These are phyloP conservation scores for Tricholoma furcatifolium DNA, from an alignment of 768 basidiomycete species.

Conservation along the genomic window DNA sequence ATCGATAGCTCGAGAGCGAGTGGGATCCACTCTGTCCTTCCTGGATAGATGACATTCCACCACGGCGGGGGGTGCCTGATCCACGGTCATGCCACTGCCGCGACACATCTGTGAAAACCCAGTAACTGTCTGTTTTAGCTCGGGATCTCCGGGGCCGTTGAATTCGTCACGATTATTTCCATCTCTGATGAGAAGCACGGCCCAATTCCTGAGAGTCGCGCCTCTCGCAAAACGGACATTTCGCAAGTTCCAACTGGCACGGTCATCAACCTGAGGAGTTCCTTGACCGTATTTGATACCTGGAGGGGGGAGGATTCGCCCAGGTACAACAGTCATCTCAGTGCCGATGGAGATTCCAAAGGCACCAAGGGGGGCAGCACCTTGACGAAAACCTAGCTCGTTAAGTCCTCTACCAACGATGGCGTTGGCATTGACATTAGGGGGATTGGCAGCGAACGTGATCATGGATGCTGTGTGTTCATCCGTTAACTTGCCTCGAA, in stretches of 20 bases:
- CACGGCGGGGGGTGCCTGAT: constrained; percentile 32
- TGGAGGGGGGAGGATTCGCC: constrained; percentile 64
- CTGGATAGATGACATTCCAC: constrained; percentile 46
- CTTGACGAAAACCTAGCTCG: constrained; percentile 53
- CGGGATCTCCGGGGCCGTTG: constrained; percentile 46
- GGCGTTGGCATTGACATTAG: constrained; percentile 60
- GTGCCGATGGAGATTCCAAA: constrained; percentile 61
- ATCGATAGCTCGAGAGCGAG: constrained; percentile 47
- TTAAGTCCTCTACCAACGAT: constrained; percentile 65
- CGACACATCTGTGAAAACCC: constrained; percentile 66
- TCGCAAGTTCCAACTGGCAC: constrained; percentile 80
- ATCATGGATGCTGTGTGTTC: constrained; percentile 77
- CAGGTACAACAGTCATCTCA: constrained; percentile 72
- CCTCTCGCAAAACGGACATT: constrained; percentile 63
- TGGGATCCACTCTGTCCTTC: constrained; percentile 52
- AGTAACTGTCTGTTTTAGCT: constrained; percentile 40
- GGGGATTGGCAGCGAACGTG: constrained; percentile 63
- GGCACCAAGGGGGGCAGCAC: constrained; percentile 39
- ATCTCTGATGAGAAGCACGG: constrained; percentile 67
- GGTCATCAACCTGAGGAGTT: constrained; percentile 45
- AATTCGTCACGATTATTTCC: constrained; percentile 61
- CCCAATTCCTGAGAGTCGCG: constrained; percentile 59
- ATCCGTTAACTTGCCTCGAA: constrained; percentile 65
- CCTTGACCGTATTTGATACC: constrained; percentile 55
- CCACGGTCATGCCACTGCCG: constrained; percentile 59